Evolutionary conservation across 441 rosid genomes (phyloP), one percentile per base, ranked within the genome.

Genomic region (Jatropha podagrica): DNA sequence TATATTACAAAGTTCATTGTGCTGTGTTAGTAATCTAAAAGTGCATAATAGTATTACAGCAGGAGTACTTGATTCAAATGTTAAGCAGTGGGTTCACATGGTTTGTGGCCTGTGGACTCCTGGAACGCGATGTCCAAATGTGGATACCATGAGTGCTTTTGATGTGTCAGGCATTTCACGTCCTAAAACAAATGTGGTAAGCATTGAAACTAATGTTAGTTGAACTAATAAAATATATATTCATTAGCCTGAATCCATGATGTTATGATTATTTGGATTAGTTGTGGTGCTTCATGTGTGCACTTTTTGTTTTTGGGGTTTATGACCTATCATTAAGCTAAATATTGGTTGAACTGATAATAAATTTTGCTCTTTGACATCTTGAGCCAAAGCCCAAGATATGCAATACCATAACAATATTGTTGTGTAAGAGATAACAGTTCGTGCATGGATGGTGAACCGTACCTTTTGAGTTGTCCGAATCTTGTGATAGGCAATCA

Each of bases 21-120:
- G 64, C 69, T n/a, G 46, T 81, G 41, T 40, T 60, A 42, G 68
- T 44, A 49, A 75, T 73, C 66, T 77, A 18, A 78, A 83, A 77
- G 60, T 85, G 60, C 76, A 74, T 70, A 87, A 85, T 68, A 87
- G 90, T 73, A 75, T 87, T 68, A 85, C 77, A 11, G 82, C 78
- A 11, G 88, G 87, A 72, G 63, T 74, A 41, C 75, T 71, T 72
- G 86, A 87, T 83, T 74, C 85, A 56, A 77, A 82, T 69, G 81
- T 83, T 51, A 87, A 83, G 83, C 90, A 85, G 76, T 87, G 90
- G 90, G 81, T 87, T 76, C 90, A 87, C 80, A 83, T 83, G 87
- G 90, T 87, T 61, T 87, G 90, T 83, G 88, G 88, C 58, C 90
- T 87, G 74, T 87, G 90, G 90, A 87, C 86, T n/a, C 85, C 90